A percentile compares a stretch with the other conserved stretches of the same genome.
These are phyloP conservation scores for Paramyrothecium sp. DNA, from an alignment of 2,329 filamentous ascomycete species.

Conservation along the genomic window DNA sequence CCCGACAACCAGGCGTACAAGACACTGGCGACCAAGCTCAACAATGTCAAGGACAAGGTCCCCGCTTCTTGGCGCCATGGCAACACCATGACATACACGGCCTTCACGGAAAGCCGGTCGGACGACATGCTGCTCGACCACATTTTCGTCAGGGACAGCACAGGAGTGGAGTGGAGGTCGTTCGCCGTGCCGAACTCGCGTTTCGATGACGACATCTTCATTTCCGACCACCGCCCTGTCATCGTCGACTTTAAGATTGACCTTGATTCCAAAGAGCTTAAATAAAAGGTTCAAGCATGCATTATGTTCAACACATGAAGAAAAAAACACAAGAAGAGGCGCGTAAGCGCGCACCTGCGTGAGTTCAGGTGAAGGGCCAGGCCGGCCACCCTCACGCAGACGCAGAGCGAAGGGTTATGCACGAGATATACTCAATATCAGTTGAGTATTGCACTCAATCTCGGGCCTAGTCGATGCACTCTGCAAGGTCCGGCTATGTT, in stretches of 20 bases:
- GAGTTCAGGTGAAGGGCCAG: not conserved
- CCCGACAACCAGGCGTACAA: slow-evolving; percentile 23
- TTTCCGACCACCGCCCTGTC: slow-evolving; percentile 30
- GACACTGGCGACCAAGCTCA: slow-evolving; percentile 19
- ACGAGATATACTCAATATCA: no score
- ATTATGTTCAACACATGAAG: not conserved
- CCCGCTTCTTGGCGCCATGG: slow-evolving; percentile 18
- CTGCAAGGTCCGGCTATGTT: no score
- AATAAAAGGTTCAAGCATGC: not conserved
- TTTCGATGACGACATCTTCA: slow-evolving; percentile 24
- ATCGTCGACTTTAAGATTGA: slow-evolving; percentile 22
- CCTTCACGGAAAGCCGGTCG: slow-evolving; percentile 15
- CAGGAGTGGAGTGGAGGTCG: slow-evolving; percentile 17
- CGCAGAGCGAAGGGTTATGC: no score
- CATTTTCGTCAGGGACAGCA: slow-evolving; percentile 26
- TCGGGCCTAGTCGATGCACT: no score
- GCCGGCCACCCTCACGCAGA: no score
- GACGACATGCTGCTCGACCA: slow-evolving; percentile 25
- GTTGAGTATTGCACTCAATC: no score
- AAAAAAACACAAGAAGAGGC: not conserved
- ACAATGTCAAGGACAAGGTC: slow-evolving; percentile 21
- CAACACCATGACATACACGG: slow-evolving; percentile 26
- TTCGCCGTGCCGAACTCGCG: slow-evolving; percentile 22
- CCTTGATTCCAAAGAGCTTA: not conserved
- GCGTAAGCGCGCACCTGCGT: not conserved